A percentile compares a stretch with the other conserved stretches of the same genome.
These are phyloP conservation scores for Talaromyces piceae DNA, from an alignment of 2,329 filamentous ascomycete genomes.

Conservation along the genomic window DNA sequence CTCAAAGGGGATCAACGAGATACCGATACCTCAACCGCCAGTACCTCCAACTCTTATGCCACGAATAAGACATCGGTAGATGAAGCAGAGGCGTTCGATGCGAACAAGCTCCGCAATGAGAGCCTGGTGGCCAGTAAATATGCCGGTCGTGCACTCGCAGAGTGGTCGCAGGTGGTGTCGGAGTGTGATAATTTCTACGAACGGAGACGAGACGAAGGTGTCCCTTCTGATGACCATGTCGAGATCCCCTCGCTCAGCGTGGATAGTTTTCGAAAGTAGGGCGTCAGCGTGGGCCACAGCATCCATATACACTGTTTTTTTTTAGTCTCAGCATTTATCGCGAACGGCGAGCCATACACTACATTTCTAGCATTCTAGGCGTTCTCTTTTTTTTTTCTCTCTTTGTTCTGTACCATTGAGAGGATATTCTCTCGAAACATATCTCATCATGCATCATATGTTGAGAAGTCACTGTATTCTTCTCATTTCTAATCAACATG, in stretches of 20 bases:
- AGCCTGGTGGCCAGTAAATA: constrained; percentile 45
- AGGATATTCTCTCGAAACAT: neutral
- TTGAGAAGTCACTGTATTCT: neutral
- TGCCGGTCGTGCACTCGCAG: constrained; percentile 55
- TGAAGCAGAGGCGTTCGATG: constrained; percentile 4
- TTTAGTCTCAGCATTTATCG: neutral
- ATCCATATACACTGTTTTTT: neutral
- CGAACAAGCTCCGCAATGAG: constrained; percentile 16
- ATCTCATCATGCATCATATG: neutral
- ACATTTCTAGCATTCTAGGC: neutral
- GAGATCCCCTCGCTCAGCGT: constrained; percentile 57
- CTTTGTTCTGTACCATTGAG: neutral
- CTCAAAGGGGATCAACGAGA: constrained; percentile 13
- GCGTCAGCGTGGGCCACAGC: neutral
- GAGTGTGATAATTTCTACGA: constrained; percentile 60
- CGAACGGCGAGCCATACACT: neutral
- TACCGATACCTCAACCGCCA: constrained; percentile 11
- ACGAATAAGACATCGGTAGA: constrained; percentile 6
- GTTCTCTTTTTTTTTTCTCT: neutral
- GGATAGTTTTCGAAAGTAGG: constrained; percentile 49
- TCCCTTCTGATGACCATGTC: constrained; percentile 49
- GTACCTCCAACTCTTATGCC: constrained; percentile 9
- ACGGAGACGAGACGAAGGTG: constrained; percentile 54
- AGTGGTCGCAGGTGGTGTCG: constrained; percentile 55
- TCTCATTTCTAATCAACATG: neutral